Percentiles rank a stretch among this genome's conserved stretches.
Evolutionary conservation across 2,329 filamentous ascomycete genomes (phyloP).

Genomic region (Raffaelea arxii): DNA sequence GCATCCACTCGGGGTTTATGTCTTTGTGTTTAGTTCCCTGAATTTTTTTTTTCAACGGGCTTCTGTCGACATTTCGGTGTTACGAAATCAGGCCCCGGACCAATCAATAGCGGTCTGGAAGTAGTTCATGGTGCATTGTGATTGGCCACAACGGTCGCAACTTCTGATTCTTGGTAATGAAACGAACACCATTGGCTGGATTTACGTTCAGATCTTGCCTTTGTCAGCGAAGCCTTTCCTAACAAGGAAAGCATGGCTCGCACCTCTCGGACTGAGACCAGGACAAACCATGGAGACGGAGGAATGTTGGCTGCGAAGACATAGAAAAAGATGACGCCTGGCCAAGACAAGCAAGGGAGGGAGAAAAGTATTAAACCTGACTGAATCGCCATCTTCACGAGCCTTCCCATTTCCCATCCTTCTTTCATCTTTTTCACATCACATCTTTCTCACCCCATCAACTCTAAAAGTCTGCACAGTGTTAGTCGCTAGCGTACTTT

Average conservation of each 20-base stretch:
- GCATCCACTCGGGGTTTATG: no score
- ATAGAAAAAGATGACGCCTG: not conserved
- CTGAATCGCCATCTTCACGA: not conserved
- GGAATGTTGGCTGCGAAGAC: not conserved
- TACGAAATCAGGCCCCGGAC: not conserved
- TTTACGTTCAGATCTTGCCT: no score
- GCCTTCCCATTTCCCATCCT: not conserved
- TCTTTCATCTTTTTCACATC: not conserved
- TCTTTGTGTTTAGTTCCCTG: no score
- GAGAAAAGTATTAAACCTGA: slow-evolving; percentile 5
- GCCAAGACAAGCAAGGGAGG: not conserved
- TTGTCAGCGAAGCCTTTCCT: no score
- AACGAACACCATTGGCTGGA: not conserved
- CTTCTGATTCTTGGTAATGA: not conserved
- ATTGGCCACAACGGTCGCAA: not conserved
- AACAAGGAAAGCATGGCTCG: no score
- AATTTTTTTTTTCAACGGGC: no score
- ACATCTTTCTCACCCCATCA: not conserved
- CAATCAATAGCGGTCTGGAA: not conserved
- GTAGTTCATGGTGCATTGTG: not conserved
- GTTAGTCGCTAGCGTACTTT: slow-evolving; percentile 13
- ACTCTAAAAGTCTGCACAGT: not conserved
- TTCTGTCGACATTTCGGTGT: no score
- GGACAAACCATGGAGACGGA: not conserved
- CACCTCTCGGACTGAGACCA: no score